Percentiles rank a stretch among this genome's conserved stretches.
These are phyloP conservation scores for Sarocladium kiliense DNA, from an alignment of 2,329 filamentous ascomycete species.

Conservation along the genomic window DNA sequence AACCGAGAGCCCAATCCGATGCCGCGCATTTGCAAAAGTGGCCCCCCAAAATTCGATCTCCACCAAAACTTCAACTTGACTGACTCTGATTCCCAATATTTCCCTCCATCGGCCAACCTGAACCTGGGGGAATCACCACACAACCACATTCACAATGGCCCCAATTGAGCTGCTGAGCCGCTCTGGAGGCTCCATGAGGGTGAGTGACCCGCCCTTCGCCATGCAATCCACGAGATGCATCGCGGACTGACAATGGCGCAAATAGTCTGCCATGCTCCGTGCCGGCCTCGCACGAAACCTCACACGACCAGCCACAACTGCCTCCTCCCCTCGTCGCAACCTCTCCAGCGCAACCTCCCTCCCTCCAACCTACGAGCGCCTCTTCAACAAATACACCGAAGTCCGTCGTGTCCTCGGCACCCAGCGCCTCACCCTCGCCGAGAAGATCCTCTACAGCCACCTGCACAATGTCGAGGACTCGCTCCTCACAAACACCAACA, in stretches of 20 bases:
- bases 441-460: slow-evolving; percentile 98
- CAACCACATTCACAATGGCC: slow-evolving; percentile 34
- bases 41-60: slow-evolving; percentile 20
- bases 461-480: slow-evolving; percentile 86
- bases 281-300: slow-evolving; percentile 26
- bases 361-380: slow-evolving; percentile 74
- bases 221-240: background rate
- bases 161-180: slow-evolving; percentile 45
- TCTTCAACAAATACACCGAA: slow-evolving; percentile 69
- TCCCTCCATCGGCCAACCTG: slow-evolving; percentile 1
- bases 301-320: slow-evolving; percentile 18
- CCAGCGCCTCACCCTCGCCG: slow-evolving; percentile 74
- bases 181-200: slow-evolving; percentile 42
- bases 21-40: slow-evolving; percentile 26
- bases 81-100: slow-evolving; percentile 11
- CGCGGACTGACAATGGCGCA: background rate
- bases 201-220: slow-evolving; percentile 18
- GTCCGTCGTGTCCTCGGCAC: slow-evolving; percentile 68
- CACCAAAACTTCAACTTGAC: slow-evolving; percentile 23
- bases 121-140: background rate
- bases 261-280: slow-evolving; percentile 33
- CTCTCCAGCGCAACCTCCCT: slow-evolving; percentile 38
- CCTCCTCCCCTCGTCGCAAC: slow-evolving; percentile 25
- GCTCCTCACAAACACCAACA: slow-evolving; percentile 74
- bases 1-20: slow-evolving; percentile 26